Percentiles rank a stretch among this genome's conserved stretches.
phyloP scores from a whole-genome alignment of 2,329 filamentous ascomycete species.

The Colletotrichum godetiae region DNA sequence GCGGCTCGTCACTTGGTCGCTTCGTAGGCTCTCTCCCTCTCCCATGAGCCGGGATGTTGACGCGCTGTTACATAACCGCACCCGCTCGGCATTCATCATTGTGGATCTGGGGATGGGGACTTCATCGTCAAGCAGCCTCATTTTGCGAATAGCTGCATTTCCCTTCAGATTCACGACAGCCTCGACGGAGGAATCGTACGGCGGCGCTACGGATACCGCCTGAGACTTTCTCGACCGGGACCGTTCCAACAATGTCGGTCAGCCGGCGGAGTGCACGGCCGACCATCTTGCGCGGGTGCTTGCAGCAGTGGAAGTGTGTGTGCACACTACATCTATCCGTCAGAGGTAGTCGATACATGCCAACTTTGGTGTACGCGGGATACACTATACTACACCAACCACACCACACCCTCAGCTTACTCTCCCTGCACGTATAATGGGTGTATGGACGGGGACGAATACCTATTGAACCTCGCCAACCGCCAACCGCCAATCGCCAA shows the following conservation, averaged over 20 bases:
- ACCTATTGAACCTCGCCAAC: constrained; percentile 15
- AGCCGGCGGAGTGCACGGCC: constrained; percentile 32
- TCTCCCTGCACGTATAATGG: not conserved
- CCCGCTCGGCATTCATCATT: constrained; percentile 34
- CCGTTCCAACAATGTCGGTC: constrained; percentile 24
- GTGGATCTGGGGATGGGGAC: constrained; percentile 13
- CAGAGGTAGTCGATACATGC: constrained; percentile 27
- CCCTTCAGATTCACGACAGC: constrained; percentile 12
- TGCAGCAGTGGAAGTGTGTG: constrained; percentile 17
- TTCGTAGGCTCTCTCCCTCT: not conserved
- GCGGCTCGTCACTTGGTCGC: not conserved
- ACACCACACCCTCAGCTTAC: not conserved
- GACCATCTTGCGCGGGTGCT: constrained; percentile 28
- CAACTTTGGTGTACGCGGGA: not conserved
- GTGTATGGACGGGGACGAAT: constrained; percentile 5
- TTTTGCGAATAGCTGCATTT: constrained; percentile 30
- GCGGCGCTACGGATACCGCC: not conserved
- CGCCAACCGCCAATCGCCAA: constrained; percentile 13
- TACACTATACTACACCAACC: not conserved
- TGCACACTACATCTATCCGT: not conserved
- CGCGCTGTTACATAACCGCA: constrained; percentile 24
- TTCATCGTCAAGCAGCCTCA: constrained; percentile 19
- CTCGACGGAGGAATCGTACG: constrained; percentile 4
- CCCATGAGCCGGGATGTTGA: not conserved
- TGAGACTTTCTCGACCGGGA: not conserved